Base-by-base conservation (phyloP, 2,329 filamentous ascomycete species). In the Penicillium palitans region DNA sequence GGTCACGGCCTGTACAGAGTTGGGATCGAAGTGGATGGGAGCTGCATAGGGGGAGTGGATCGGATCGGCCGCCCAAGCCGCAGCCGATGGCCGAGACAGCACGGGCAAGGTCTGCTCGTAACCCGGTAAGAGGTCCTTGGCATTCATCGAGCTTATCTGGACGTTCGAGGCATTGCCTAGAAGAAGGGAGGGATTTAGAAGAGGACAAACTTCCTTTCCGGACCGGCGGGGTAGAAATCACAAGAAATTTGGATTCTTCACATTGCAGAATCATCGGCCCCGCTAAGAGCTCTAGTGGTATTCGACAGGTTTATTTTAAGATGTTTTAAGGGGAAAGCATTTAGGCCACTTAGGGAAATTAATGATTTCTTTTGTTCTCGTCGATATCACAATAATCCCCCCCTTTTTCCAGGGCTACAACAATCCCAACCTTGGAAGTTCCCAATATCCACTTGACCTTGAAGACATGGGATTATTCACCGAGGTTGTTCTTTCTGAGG, bases 81-180 rank as follows among this genome's bases (percentile, higher is more conserved):
- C 51, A 49, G 55, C 50, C 29, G 57, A 21, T 44, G 65, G 57
- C 59, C 68, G 64, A 47, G 64, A 61, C 45, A 70, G 66, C 61
- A 73, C 63, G 49, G 72, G 70, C 47, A 73, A 60, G 40, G 66
- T 64, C 55, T 70, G 67, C 60, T 72, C 66, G 56, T 69, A 65
- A 31, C 61, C 58, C 25, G 29, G 21, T 57, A 55, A 45, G 25
- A 29, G 7, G 19, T 53, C 50, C 50, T 74, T 69, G 68, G 70
- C 64, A 57, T 74, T 70, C 73, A 75, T 74, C 54, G 63, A 35
- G 50, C 17, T 46, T 33, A 45, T 29, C 37, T 42, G 19, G 29
- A 53, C 10, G 27, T 44, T 52, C 39, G 15, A 52, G 31, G 21
- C 21, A 46, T 45, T 31, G n/a, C 40, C 15, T 27, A 19, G 37